Base-by-base conservation (phyloP, 345 rosid species). In the Eucalyptus marginata region DNA sequence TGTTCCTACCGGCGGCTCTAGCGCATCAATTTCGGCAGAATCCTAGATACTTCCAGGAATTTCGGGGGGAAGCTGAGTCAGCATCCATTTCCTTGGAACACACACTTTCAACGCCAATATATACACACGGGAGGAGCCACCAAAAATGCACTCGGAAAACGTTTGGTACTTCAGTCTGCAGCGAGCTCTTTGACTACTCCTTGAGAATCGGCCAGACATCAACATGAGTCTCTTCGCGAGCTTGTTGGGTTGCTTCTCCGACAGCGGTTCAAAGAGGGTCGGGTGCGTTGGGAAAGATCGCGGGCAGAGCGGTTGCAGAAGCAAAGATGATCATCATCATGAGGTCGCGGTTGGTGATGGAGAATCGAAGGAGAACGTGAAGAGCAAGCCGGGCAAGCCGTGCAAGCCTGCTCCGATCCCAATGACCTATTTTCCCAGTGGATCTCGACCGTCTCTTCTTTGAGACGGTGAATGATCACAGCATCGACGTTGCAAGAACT, bases 191-290 rank as follows among this genome's bases (percentile, higher is more conserved):
- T 9, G 44, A 33, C 46, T 33, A 3, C 81, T 71, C 46, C 24
- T 71, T 5, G 81, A 71, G 81, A 71, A 36, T 68, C 44, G 36
- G 80, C 80, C 80, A 9, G 24, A 1, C 40, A 14, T 16, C 50
- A 36, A 68, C 47, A 92, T 90, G 93, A 91, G 90, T 86, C 88
- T 88, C 27, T 86, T 90, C 20, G 88, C 88, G 52, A 84, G 25
- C 66, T 68, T 47, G 84, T 25, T 25, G 31, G 87, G 90, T 59
- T 89, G 90, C 90, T 86, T 89, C 49, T 46, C 25, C 14, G 25
- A 9, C 33, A 24, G 0, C n/a, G 11, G 25, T 49, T 64, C 88
- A 12, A 44, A 27, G 44, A 87, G 25, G 76, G 88, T 87, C 27
- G 87, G 54, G 24, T 31, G 87, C 13, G 71, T 13, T 2, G 62